phyloP scores from a whole-genome alignment of 2,329 filamentous ascomycete genomes.

The Diaporthe humulicola region DNA sequence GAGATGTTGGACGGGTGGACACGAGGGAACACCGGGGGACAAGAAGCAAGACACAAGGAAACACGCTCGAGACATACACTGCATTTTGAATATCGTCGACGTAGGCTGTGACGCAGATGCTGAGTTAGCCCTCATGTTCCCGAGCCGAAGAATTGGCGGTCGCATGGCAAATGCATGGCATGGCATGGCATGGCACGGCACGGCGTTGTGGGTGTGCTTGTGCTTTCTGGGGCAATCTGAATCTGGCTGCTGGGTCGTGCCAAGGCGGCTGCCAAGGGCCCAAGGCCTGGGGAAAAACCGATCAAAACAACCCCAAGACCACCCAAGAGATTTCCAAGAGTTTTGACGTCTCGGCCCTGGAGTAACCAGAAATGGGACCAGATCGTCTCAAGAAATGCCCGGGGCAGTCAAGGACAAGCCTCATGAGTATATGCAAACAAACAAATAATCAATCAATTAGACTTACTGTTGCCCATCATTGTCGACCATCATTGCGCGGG shows the following conservation, averaged over 20 bases:
- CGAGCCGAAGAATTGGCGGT: constrained; percentile 19
- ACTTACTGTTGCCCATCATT: constrained; percentile 41
- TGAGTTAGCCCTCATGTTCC: constrained; percentile 47
- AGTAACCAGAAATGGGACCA: constrained; percentile 27
- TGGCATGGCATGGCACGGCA: constrained; percentile 5
- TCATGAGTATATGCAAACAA: background rate
- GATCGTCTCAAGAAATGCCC: background rate
- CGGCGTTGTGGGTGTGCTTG: constrained; percentile 22
- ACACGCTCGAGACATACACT: constrained; percentile 56
- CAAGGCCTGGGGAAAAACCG: constrained; percentile 31
- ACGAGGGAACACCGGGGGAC: constrained; percentile 33
- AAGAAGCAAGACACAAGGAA: constrained; percentile 40
- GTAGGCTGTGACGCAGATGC: constrained; percentile 53
- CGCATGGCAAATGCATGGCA: constrained; percentile 23
- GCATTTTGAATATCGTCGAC: constrained; percentile 64
- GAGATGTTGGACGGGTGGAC: background rate
- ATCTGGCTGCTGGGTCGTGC: constrained; percentile 32
- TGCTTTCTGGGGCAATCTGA: constrained; percentile 26
- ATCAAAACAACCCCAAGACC: constrained; percentile 34
- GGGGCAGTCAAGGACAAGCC: background rate
- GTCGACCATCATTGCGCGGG: constrained; percentile 40
- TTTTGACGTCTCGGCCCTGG: constrained; percentile 36
- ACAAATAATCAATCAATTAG: background rate
- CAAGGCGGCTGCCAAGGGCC: constrained; percentile 39
- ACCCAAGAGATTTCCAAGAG: constrained; percentile 36